Evolutionary conservation across 768 basidiomycete species (phyloP), one percentile per base, ranked within the genome.

Genomic region (Chalciporus sphaerocephalus): DNA sequence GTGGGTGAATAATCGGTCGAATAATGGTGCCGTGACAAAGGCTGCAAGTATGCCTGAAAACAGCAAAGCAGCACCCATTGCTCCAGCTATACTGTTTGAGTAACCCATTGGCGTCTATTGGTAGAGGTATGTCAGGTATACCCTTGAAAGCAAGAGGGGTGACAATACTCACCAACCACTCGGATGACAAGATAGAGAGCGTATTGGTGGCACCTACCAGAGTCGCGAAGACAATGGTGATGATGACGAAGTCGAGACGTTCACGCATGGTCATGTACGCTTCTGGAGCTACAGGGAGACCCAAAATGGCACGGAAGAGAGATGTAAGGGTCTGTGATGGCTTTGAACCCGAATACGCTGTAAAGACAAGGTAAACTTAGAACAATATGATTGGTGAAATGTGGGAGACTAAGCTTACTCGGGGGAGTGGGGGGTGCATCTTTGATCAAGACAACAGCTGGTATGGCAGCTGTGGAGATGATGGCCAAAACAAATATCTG

Each of bases 1-100:
- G 52, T 83, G 76, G 6, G 85, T 90, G 49, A 92, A 79, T 17
- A 90, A 78, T n/a, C 89, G 80, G 57, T 92, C 90, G 56, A 90
- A 84, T 4, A 91, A 64, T 0, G 90, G 91, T 1, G 89, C 80
- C 0, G 83, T 77, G 40, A 82, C 54, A 22, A 82, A 67, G 0
- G 90, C 83, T 8, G 80, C 75, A 2, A 87, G 63, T 46, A 92
- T 76, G 17, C 91, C 90, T 1, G 82, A 71, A 32, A 90, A 66
- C 12, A 90, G 74, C 27, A 90, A 62, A 27, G 74, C 74, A 16
- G 75, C 78, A 28, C 87, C 85, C 67, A 92, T 68, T 30, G 89
- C 69, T 5, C 89, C 89, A 25, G 81, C 73, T 15, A 66, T 72
- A 46, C 79, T 74, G 22, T 75, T 66, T 0, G 80, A 77, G 62